A percentile compares a stretch with the other conserved stretches of the same genome.
Conservation (phyloP, 352 stramenopile species). For the Globisporangium irregulare region DNA sequence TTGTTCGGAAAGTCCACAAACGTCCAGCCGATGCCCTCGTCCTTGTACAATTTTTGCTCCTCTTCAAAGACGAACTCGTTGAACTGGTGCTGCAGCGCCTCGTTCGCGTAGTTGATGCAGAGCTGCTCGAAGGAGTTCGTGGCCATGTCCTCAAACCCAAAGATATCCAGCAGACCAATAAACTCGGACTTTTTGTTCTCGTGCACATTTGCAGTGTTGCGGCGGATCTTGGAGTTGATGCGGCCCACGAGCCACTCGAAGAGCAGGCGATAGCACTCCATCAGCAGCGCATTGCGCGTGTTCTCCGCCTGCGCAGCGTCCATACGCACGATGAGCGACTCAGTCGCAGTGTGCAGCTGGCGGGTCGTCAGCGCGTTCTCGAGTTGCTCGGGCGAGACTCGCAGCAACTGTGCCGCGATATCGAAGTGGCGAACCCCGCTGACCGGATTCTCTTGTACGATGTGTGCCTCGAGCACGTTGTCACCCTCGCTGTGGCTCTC, state of each 20-base stretch:
- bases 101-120: slow-evolving; percentile 91
- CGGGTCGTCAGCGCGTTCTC: slow-evolving; percentile 63
- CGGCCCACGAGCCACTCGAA: slow-evolving; percentile 94
- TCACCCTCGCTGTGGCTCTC: slow-evolving; percentile 19
- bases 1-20: slow-evolving; percentile 86
- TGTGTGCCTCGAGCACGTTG: slow-evolving; percentile 25
- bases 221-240: slow-evolving; percentile 88
- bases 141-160: slow-evolving; percentile 87
- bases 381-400: slow-evolving; percentile 51
- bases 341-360: slow-evolving; percentile 57
- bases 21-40: slow-evolving; percentile 72
- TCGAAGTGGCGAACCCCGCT: slow-evolving; percentile 35
- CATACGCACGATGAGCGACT: slow-evolving; percentile 70
- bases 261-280: slow-evolving; percentile 90
- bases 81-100: slow-evolving; percentile 87
- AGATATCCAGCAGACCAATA: slow-evolving; percentile 86
- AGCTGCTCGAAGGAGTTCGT: slow-evolving; percentile 88
- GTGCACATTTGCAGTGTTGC: slow-evolving; percentile 8
- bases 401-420: slow-evolving; percentile 52
- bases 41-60: slow-evolving; percentile 73
- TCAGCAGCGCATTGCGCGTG: slow-evolving; percentile 87
- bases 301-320: slow-evolving; percentile 65
- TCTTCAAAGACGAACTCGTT: slow-evolving; percentile 92
- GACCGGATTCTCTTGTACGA: slow-evolving; percentile 5
- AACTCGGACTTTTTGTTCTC: slow-evolving; percentile 36